phyloP scores from a whole-genome alignment of 208 protist genomes.

The Crithidia brevicula region DNA sequence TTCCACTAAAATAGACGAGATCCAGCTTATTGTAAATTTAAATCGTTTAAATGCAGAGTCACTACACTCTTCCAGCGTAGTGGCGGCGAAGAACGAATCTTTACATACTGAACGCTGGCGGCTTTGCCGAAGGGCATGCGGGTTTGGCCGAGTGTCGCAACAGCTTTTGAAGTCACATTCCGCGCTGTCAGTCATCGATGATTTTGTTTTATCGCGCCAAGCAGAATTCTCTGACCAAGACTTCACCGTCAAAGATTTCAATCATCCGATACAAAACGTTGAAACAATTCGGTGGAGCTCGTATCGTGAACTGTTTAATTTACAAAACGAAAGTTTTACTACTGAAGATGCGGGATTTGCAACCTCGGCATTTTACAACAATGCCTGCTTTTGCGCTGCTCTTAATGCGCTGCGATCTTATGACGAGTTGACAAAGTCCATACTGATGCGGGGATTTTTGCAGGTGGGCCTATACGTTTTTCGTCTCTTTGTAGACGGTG shows the following conservation, averaged over 20 bases:
- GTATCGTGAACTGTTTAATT: not conserved
- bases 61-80: not conserved
- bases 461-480: conserved; percentile 30
- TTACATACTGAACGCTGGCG: conserved; percentile 13
- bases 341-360: conserved; percentile 1
- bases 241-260: conserved; percentile 11
- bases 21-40: conserved; percentile 45
- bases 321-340: not conserved
- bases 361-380: conserved; percentile 49
- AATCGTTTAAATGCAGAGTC: conserved; percentile 42
- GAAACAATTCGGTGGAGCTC: conserved; percentile 25
- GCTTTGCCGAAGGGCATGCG: conserved; percentile 12
- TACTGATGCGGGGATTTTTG: conserved; percentile 5
- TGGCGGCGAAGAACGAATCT: conserved; percentile 8
- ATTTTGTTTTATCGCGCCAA: conserved; percentile 16
- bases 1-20: conserved; percentile 34
- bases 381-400: conserved; percentile 47
- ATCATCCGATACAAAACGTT: conserved; percentile 10
- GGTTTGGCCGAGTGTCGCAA: not conserved
- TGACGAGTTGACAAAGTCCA: conserved; percentile 7
- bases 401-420: conserved; percentile 50
- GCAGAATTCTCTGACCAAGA: conserved; percentile 17
- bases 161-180: not conserved
- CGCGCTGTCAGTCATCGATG: conserved; percentile 8
- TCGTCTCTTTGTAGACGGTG: conserved; percentile 37